phyloP scores from a whole-genome alignment of 345 rosid genomes.

The Salix dunnii region DNA sequence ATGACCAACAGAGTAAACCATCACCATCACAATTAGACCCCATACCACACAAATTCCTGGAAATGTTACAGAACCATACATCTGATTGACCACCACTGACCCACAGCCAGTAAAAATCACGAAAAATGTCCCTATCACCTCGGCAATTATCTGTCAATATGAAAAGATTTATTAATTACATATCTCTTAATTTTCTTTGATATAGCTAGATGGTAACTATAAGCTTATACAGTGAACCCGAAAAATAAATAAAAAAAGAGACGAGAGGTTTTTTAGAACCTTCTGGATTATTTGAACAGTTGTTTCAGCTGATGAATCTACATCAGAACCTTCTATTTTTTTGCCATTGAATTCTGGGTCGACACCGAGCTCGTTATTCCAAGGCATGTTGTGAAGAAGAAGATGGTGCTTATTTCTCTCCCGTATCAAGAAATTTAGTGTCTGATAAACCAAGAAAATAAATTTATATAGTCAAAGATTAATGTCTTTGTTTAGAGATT shows the following conservation, averaged over 20 bases:
- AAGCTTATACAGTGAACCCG: not conserved
- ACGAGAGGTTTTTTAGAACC: not conserved
- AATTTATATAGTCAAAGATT: not conserved
- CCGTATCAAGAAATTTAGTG: not conserved
- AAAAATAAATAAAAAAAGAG: too few relatives aligned
- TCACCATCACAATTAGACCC: conserved; percentile 27
- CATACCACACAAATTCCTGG: conserved; percentile 27
- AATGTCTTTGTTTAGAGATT: not conserved
- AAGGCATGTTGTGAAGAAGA: not conserved
- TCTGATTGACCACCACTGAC: conserved; percentile 15
- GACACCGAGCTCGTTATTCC: not conserved
- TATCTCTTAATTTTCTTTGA: not conserved
- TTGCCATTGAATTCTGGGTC: too few relatives aligned
- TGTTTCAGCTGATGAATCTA: not conserved
- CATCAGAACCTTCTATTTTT: not conserved
- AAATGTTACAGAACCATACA: conserved; percentile 16
- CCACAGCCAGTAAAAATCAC: conserved; percentile 25
- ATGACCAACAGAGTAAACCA: conserved; percentile 25
- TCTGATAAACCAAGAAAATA: not conserved
- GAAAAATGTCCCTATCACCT: conserved; percentile 25
- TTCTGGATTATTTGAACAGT: conserved; percentile 11
- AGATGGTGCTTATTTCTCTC: not conserved
- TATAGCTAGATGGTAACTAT: not conserved
- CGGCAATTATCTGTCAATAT: conserved; percentile 15
- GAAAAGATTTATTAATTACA: not conserved